phyloP scores from a whole-genome alignment of 306 rosid genomes.

The Vachellia pachyceras region DNA sequence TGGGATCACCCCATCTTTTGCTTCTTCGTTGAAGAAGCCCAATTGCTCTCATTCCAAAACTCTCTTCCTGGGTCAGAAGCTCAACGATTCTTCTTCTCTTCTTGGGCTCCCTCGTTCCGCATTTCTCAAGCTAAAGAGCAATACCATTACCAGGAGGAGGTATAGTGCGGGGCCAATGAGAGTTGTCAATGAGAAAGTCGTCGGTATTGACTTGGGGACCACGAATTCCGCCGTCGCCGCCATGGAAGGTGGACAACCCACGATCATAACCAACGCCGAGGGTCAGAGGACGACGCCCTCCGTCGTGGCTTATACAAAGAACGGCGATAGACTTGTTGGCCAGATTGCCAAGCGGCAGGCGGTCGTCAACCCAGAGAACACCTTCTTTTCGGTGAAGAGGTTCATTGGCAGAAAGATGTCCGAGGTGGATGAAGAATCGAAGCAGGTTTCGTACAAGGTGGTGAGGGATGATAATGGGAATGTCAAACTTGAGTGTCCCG shows the following conservation, averaged over 20 bases:
- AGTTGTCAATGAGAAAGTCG: conserved; percentile 81
- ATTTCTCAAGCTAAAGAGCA: conserved; percentile 47
- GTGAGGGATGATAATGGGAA: too few species aligned
- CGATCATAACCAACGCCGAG: conserved; percentile 86
- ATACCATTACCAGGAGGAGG: conserved; percentile 10
- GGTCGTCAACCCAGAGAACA: too few species aligned
- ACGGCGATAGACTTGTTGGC: conserved; percentile 84
- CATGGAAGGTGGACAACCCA: conserved; percentile 90
- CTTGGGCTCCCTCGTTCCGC: conserved; percentile 39
- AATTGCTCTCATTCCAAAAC: conserved; percentile 46
- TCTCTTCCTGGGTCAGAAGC: conserved; percentile 59
- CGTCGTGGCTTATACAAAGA: conserved; percentile 91
- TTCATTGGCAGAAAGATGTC: too few species aligned
- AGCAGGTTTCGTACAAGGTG: too few species aligned
- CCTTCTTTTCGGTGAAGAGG: too few species aligned
- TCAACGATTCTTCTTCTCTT: conserved; percentile 36
- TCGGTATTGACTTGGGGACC: conserved; percentile 82
- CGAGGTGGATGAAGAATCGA: too few species aligned
- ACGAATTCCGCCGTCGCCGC: conserved; percentile 88
- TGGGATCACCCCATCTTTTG: conserved; percentile 50
- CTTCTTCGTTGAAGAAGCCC: conserved; percentile 41
- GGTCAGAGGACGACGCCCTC: conserved; percentile 92
- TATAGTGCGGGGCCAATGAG: conserved; percentile 50
- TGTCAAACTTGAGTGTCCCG: too few species aligned
- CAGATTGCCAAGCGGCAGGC: conserved; percentile 96